Evolutionary conservation across 257 asterid genomes (phyloP).

Genomic region (Fraxinus americana): DNA sequence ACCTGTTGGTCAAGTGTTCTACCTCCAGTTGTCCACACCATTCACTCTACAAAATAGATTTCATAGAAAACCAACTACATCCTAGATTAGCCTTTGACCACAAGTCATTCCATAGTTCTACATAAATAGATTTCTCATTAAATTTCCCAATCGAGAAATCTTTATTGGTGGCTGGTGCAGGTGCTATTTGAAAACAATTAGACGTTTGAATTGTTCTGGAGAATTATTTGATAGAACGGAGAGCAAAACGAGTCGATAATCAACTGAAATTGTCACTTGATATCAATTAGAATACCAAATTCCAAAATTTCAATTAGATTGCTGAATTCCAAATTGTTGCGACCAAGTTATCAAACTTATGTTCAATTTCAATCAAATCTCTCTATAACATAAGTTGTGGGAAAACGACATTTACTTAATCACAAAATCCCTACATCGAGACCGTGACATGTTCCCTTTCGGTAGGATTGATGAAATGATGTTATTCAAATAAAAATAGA

Average conservation of each 20-base stretch:
- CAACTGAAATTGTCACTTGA: not conserved
- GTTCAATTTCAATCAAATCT: not conserved
- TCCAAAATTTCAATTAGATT: too few relatives aligned
- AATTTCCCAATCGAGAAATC: not conserved
- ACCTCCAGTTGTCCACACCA: not conserved
- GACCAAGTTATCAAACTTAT: not conserved
- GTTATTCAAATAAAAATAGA: too few relatives aligned
- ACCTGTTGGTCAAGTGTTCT: not conserved
- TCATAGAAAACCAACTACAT: not conserved
- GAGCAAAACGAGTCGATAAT: too few relatives aligned
- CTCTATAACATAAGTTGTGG: not conserved
- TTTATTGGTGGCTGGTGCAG: not conserved
- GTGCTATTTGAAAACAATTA: not conserved
- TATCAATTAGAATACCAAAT: too few relatives aligned
- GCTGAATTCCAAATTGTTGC: too few relatives aligned
- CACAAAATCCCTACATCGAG: not conserved
- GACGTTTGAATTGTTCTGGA: not conserved
- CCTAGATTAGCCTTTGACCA: not conserved
- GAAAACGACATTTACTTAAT: too few relatives aligned
- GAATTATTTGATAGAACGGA: too few relatives aligned
- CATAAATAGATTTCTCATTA: too few relatives aligned
- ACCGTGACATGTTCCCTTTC: not conserved
- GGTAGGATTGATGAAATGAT: not conserved
- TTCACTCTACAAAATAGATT: not conserved
- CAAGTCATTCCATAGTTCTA: not conserved